phyloP scores from a whole-genome alignment of 139 green algal species.

The Chlamydomonas asymmetrica region DNA sequence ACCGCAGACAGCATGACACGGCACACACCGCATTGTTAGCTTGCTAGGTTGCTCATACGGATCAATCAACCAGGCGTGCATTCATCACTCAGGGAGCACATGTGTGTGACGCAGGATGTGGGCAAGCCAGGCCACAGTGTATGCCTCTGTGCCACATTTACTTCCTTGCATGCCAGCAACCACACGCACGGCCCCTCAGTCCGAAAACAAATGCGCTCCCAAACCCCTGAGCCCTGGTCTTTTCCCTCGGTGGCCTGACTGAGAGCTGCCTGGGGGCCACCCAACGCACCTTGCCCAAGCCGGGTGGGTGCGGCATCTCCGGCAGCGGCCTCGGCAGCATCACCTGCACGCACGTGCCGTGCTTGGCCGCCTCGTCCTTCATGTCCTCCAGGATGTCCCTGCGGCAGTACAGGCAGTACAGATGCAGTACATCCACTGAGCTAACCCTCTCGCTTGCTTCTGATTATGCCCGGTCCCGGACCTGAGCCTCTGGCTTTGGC shows the following conservation, averaged over 20 bases:
- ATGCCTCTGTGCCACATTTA: background rate
- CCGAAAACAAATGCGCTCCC: too few relatives aligned
- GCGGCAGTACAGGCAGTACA: too few relatives aligned
- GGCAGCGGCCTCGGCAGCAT: slow-evolving; percentile 71
- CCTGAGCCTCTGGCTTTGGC: too few relatives aligned
- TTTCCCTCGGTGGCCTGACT: too few relatives aligned
- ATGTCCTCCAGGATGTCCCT: slow-evolving; percentile 57
- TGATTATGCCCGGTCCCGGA: too few relatives aligned
- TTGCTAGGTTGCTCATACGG: background rate
- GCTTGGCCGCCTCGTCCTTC: slow-evolving; percentile 57
- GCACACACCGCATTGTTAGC: background rate
- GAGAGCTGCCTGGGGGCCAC: background rate
- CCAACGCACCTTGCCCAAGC: slow-evolving; percentile 63
- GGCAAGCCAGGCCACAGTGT: background rate
- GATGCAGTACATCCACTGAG: too few relatives aligned
- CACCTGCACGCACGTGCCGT: slow-evolving; percentile 53
- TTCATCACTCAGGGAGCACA: too few relatives aligned
- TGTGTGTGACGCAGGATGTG: too few relatives aligned
- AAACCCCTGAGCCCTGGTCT: too few relatives aligned
- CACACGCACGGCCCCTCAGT: too few relatives aligned
- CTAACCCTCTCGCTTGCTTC: too few relatives aligned
- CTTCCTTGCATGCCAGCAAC: background rate
- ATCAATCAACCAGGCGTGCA: too few relatives aligned
- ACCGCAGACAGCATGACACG: background rate
- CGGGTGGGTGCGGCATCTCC: slow-evolving; percentile 46